Percentiles rank a stretch among this genome's conserved stretches.
These are phyloP conservation scores for Phytophthora agathidicida DNA, from an alignment of 352 stramenopile genomes.

Conservation along the genomic window DNA sequence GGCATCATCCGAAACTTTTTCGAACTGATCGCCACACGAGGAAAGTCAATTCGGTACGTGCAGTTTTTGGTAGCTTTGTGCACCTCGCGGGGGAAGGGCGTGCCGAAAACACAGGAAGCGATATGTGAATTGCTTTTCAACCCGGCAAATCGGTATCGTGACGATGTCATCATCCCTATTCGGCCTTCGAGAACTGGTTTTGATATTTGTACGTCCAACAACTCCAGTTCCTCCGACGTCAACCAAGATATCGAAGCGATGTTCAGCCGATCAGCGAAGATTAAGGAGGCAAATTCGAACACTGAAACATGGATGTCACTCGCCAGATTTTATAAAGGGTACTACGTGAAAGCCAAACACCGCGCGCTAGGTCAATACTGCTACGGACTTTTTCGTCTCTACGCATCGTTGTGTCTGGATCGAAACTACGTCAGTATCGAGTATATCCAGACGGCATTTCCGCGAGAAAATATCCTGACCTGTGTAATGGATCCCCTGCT, in stretches of 20 bases:
- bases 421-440: slow-evolving; percentile 83
- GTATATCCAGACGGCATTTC: slow-evolving; percentile 67
- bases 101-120: slow-evolving; percentile 76
- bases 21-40: slow-evolving; percentile 69
- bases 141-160: slow-evolving; percentile 51
- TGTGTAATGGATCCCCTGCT: slow-evolving; percentile 53
- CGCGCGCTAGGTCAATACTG: slow-evolving; percentile 66
- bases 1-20: slow-evolving; percentile 74
- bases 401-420: slow-evolving; percentile 72
- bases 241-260: slow-evolving; percentile 46
- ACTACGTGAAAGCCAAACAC: slow-evolving; percentile 55
- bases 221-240: slow-evolving; percentile 14
- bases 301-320: slow-evolving; percentile 51
- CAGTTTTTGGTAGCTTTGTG: slow-evolving; percentile 78
- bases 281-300: slow-evolving; percentile 1
- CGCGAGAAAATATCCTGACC: slow-evolving; percentile 53
- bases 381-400: slow-evolving; percentile 73
- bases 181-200: slow-evolving; percentile 50
- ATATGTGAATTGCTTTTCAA: slow-evolving; percentile 80
- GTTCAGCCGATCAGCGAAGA: slow-evolving; percentile 29
- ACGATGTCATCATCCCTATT: slow-evolving; percentile 63
- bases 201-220: slow-evolving; percentile 49
- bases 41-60: slow-evolving; percentile 76
- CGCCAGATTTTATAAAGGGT: slow-evolving; percentile 65
- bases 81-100: slow-evolving; percentile 56